phyloP scores from a whole-genome alignment of 441 rosid genomes.

The Erodium moschatum region DNA sequence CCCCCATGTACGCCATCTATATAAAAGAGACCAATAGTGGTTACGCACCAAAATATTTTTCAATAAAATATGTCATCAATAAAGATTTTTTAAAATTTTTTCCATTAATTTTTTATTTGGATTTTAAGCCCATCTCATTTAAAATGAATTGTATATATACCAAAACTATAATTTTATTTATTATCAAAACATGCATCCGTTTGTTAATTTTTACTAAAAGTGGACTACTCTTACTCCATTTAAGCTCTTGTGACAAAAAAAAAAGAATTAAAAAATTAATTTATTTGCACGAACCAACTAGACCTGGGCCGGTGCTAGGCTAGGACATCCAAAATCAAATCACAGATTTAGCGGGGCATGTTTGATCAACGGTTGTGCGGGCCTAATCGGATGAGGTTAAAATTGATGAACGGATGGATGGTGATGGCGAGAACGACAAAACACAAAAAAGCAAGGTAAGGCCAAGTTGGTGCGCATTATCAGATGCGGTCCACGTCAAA shows the following conservation, averaged over 20 bases:
- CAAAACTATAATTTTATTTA: too few relatives aligned
- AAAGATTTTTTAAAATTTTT: too few relatives aligned
- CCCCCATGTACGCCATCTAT: neutral
- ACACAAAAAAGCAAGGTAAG: neutral
- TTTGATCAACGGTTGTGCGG: neutral
- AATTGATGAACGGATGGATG: neutral
- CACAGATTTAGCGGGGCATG: too few relatives aligned
- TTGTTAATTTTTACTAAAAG: too few relatives aligned
- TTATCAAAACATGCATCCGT: too few relatives aligned
- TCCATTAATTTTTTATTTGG: too few relatives aligned
- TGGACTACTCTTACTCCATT: too few relatives aligned
- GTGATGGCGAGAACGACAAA: neutral
- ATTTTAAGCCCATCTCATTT: too few relatives aligned
- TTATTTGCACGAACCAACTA: neutral
- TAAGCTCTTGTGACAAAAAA: too few relatives aligned
- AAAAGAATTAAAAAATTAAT: too few relatives aligned
- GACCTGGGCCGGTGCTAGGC: neutral
- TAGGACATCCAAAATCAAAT: neutral
- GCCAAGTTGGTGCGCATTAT: conserved; percentile 1
- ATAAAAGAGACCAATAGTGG: neutral
- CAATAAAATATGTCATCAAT: too few relatives aligned
- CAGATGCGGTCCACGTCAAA: conserved; percentile 1
- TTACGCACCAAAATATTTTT: neutral
- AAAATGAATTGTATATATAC: too few relatives aligned
- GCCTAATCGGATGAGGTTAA: neutral